Conservation (phyloP, 495 filamentous ascomycete genomes). For the Peziza echinospora region DNA sequence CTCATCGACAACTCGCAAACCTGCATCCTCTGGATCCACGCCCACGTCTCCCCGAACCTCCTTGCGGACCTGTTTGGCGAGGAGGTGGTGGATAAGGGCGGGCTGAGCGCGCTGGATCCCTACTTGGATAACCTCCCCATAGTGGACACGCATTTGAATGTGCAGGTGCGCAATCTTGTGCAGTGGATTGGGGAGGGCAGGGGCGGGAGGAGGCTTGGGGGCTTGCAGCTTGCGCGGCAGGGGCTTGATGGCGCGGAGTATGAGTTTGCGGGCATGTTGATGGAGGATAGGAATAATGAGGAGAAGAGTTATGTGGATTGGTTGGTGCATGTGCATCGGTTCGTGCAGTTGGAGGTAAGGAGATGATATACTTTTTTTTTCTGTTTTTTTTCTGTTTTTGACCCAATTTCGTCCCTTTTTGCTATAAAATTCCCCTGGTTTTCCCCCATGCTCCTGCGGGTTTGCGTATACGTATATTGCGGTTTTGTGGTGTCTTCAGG, state of each 20-base stretch:
- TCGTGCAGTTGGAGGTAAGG: conserved; percentile 72
- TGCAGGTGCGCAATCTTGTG: conserved; percentile 80
- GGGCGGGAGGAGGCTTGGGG: conserved; percentile 69
- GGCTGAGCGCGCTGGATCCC: conserved; percentile 56
- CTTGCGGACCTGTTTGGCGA: conserved; percentile 79
- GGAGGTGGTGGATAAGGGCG: conserved; percentile 40
- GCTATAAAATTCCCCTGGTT: conserved; percentile 4
- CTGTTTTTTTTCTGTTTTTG: conserved; percentile 2
- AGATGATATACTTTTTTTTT: too few species aligned
- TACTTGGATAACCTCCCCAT: conserved; percentile 53
- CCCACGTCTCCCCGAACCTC: conserved; percentile 50
- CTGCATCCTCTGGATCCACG: conserved; percentile 80
- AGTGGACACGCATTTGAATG: conserved; percentile 81
- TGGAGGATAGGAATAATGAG: conserved; percentile 94
- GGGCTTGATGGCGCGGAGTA: conserved; percentile 88
- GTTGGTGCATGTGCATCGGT: conserved; percentile 85
- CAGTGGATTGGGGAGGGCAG: conserved; percentile 64
- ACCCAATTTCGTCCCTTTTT: not conserved
- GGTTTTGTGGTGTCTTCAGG: too few species aligned
- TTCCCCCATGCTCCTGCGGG: too few species aligned
- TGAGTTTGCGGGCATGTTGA: conserved; percentile 75
- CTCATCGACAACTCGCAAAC: conserved; percentile 91
- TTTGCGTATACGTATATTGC: too few species aligned
- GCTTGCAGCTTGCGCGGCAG: conserved; percentile 79
- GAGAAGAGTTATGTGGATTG: conserved; percentile 96